Base-by-base conservation (phyloP, 306 rosid species). In the Prinsepia uniflora region DNA sequence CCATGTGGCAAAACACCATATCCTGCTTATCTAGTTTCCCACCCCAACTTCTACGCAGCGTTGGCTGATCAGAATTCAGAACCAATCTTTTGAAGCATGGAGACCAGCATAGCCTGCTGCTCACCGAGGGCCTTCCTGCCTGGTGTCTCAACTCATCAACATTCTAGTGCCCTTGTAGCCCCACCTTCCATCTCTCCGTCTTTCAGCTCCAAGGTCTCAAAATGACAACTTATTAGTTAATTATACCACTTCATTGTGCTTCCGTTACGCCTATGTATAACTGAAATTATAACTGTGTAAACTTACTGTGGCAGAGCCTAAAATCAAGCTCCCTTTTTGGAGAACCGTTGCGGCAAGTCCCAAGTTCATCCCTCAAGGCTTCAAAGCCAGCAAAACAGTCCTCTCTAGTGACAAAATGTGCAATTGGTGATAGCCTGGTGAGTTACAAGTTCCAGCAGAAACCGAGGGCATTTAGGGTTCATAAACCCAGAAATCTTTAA, bases 381-480 rank as follows among this genome's bases (percentile, higher is more conserved):
- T 85, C 85, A 3, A 91, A 79, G 84, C 36, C 36, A 30, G 22
- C 88, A 67, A 89, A 76, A 46, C 64, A 40, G 81, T 59, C 34
- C 17, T 81, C 90, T 47, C 55, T 76, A 11, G 60, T 78, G 65
- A 88, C 93, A 53, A 87, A 82, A 85, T 87, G 96, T 66, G 97
- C 78, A 72, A 88, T 95, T 72, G 99, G 97, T 3, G 99, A 95
- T 65, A 86, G 96, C 72, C 48, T 95, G 96, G 99, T 91, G 76
- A 89, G 95, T 52, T 17, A 5, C 42, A 20, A 7, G 9, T n/a
- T 30, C 36, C 36, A 9, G 13, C 50, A 54, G 39, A 4, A 61
- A 15, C 14, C 2, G 7, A 30, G 36, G 3, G 36, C 36, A 30
- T 30, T 30, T 30, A 30, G 36, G 36, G 36, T 30, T 30, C 36